Evolutionary conservation across 257 asterid species (phyloP), one percentile per base, ranked within the genome.

Genomic region (Fraxinus americana): DNA sequence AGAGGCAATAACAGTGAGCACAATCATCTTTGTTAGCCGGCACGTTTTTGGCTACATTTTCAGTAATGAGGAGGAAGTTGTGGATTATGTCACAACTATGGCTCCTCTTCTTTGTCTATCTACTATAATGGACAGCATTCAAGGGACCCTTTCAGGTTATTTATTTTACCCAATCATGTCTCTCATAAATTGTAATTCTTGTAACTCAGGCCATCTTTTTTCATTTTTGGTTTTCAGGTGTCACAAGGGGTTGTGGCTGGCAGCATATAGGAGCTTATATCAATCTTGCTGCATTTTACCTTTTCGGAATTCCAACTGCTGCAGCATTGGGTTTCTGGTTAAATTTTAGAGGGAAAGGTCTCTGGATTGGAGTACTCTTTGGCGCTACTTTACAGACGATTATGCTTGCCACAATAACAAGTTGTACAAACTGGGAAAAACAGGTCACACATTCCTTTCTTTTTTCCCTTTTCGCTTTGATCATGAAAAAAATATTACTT

Each of bases 191-290:
- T 9, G 48, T 11, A 43, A 43, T 43, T 43, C 17, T 43, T 12
- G 17, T 43, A 11, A 43, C 16, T 43, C 5, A 17, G 5, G 17
- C 1, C 4, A 0, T 12, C 17, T 43, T 43, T 43, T 39, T 12
- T 43, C 48, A 41, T 41, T 41, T 12, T 12, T 43, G 52, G 21
- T 30, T 39, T 67, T 1, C 68, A 92, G 98, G 96, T 35, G 93
- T 94, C 77, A 96, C 97, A 1, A 90, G 97, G 81, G 97, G 97
- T 23, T 89, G 97, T 71, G 98, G 98, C 0, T 94, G 97, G 98
- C 98, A 92, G 73, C 96, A 94, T 39, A 87, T 91, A 4, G 98
- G 97, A 63, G 97, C 97, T 19, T 92, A 82, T 29, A 83, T 92
- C 23, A 94, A 92, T 76, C 97, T 94, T 75, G 96, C 85, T 5